Base-by-base conservation (phyloP, 2,329 filamentous ascomycete genomes). In the Berkeleyomyces rouxiae region DNA sequence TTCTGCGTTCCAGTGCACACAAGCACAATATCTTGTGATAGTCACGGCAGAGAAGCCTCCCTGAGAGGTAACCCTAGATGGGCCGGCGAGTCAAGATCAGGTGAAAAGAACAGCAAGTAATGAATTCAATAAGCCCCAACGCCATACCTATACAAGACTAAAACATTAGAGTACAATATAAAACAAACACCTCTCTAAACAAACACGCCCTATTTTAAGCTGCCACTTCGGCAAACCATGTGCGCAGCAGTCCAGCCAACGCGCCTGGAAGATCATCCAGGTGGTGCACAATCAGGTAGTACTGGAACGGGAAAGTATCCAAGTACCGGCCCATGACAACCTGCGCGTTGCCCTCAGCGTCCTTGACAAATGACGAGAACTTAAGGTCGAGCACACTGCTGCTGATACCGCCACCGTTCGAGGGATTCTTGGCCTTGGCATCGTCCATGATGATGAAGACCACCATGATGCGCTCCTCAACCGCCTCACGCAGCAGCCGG, bases 381-480 rank as follows among this genome's bases (percentile, higher is more conserved):
- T 90, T 90, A 69, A 97, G 79, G 71, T 96, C 90, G 69, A 97
- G 74, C 65, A 99, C 95, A 68, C 84, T 87, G 65, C 83, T 79
- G 57, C 58, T 46, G 79, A 79, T 70, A 72, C 72, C 67, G 72
- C 72, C 67, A 71, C 72, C 33, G 44, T 33, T 57, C 49, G 58
- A 3, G 39, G 36, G 6, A 33, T 16, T 16, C 10, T 58, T 42
- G 3, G 61, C 59, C 23, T 47, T 39, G 23, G 74, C 76, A 68
- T 82, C 80, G 76, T 99, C 93, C 70, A 99, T 90, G 69, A 99
- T 87, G 68, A 99, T 89, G 72, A 99, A 99, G 4, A 99, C 92
- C 66, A 97, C 85, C 89, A 99, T 96, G 71, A 99, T 95, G 13
- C 90, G 81, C 74, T 96, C 89, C 72, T 96, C 91, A 70, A 90